Base-by-base conservation (phyloP, 2,329 filamentous ascomycete genomes). In the Aspergillus clavatus region DNA sequence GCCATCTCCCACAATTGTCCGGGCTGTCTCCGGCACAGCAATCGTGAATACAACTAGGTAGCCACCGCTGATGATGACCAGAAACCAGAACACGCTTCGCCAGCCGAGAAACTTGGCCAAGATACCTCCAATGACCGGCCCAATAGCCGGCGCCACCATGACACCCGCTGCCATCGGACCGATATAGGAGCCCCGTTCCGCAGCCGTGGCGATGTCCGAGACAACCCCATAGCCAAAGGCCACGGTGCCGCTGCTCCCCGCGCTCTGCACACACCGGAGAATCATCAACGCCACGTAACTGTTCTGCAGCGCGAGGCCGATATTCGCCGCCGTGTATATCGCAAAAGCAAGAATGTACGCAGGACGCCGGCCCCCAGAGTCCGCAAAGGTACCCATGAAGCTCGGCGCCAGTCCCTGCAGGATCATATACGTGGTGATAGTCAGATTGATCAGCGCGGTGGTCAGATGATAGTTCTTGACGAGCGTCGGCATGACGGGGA, bases 361-460 rank as follows among this genome's bases (percentile, higher is more conserved):
- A 1, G 61, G 45, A 21, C 72, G 65, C 10, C 72, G 70, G 1
- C 72, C 72, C 12, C 58, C 55, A 10, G 56, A 57, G 45, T 75
- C 72, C 2, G 70, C 65, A 2, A 74, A 38, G 0, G 66, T 55
- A 0, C 68, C 72, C 64, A 65, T 70, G 16, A 76, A 38, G 16
- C 57, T 69, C 0, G 73, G 73, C 3, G 70, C 63, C 2, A 75
- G 44, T 0, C 66, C 72, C 54, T 74, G 71, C 43, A 73, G 67
- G 19, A 74, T 63, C 18, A 74, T 58, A 47, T 74, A 74, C 2
- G 68, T 63, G 1, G 72, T 75, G 18, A 76, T 63, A 0, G 72
- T 72, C 1, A 75, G 56, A 45, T 72, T 72, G 49, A 74, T 57
- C 3, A 64, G 56, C 23, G 59, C 54, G n/a, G 58, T 42, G 1